Conservation (phyloP, 148 eudicot genomes). For the Camellia lanceoleosa region DNA sequence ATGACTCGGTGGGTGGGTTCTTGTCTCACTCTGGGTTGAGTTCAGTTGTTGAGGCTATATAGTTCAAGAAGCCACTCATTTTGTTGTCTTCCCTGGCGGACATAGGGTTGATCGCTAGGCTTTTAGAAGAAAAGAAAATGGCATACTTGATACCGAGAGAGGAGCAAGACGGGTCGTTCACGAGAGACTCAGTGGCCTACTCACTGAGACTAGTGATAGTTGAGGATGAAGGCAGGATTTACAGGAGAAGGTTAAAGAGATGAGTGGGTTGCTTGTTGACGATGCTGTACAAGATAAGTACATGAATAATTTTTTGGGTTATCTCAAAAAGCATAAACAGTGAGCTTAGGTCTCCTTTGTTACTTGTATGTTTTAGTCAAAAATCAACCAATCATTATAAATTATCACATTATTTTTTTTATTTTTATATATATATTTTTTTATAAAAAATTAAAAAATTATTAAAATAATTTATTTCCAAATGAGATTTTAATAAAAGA, state of each 20-base stretch:
- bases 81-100: constrained; percentile 8
- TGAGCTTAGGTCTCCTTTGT: background rate
- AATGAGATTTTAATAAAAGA: too few relatives aligned
- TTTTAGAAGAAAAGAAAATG: constrained; percentile 1
- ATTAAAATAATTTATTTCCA: too few relatives aligned
- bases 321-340: background rate
- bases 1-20: constrained; percentile 8
- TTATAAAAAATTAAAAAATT: too few relatives aligned
- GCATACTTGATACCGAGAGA: constrained; percentile 7
- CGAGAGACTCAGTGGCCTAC: constrained; percentile 11
- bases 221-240: constrained; percentile 3
- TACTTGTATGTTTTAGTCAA: too few relatives aligned
- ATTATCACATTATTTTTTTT: too few relatives aligned
- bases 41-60: constrained; percentile 10
- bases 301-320: background rate
- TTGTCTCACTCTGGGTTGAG: constrained; percentile 3
- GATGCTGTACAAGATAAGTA: background rate
- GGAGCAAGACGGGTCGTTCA: constrained; percentile 9
- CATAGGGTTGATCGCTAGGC: constrained; percentile 14
- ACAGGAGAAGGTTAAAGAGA: background rate
- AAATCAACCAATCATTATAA: too few relatives aligned
- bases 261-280: background rate
- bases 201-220: constrained; percentile 9
- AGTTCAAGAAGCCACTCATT: constrained; percentile 2
- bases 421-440: too few relatives aligned